Evolutionary conservation across 176 grass and related monocot genomes (phyloP), one percentile per base, ranked within the genome.

Genomic region (Zizania latifolia): DNA sequence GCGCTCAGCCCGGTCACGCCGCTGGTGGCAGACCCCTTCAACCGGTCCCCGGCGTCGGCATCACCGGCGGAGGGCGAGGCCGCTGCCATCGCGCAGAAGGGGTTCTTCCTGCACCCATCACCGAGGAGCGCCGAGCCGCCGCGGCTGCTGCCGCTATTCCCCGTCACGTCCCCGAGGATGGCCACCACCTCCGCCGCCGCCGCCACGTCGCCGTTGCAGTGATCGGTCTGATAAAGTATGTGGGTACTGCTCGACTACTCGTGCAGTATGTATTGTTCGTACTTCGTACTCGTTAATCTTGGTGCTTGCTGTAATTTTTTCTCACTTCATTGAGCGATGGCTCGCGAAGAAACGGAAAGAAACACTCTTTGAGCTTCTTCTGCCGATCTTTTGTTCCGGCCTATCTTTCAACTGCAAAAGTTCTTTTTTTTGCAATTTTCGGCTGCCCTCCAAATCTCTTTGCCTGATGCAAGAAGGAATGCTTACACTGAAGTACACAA

Each of bases 71-170:
- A 80, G 82, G 75, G 67, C 41, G 71, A 63, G 51, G 83, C 80
- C 62, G 58, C 50, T 8, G 90, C 86, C 65, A 99, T 99, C 65
- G 89, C 91, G 10, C 67, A 81, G 14, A 94, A 80, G 78, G 87
- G 85, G 4, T 99, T 95, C 71, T 95, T 92, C 86, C 82, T 99
- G 22, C 92, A 89, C 73, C 89, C 92, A 1, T 95, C 96, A 4
- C 92, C 96, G 38, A 82, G 89, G 73, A 77, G 72, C 35, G 71
- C 78, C 59, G 91, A 92, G 62, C 91, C 78, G 30, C 94, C 94
- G 10, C 67, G 91, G 19, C 78, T 98, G 21, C 94, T 98, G 70
- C 84, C 94, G 28, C 89, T 98, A 16, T 98, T 98, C 73, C 94
- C 94, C 5, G 81, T 89, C 74, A 94, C 91, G 2, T 98, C 91